Percentiles rank a stretch among this genome's conserved stretches.
phyloP scores from a whole-genome alignment of 108 stramenopile species.

The Cyclotella sp. region DNA sequence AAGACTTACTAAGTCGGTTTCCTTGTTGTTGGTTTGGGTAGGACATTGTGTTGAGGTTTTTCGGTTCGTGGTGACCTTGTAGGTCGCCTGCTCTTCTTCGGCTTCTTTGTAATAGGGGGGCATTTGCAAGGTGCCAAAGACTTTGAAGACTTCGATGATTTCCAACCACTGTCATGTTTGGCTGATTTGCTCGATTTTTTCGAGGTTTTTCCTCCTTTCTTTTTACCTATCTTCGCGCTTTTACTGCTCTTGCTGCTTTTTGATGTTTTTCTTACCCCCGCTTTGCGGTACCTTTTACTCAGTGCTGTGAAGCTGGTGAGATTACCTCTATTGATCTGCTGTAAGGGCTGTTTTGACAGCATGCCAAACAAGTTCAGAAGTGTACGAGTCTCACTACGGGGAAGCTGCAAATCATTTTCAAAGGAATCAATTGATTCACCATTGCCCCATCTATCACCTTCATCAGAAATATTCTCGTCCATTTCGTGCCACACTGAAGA shows the following conservation, averaged over 20 bases:
- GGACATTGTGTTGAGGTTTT: not conserved
- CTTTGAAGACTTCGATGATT: not conserved
- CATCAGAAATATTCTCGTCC: no score
- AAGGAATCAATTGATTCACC: no score
- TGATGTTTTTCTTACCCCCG: not conserved
- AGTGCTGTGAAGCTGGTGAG: no score
- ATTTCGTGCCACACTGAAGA: no score
- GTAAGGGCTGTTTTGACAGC: no score
- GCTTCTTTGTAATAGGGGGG: not conserved
- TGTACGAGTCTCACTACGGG: no score
- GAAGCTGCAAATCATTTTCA: no score
- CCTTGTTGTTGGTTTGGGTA: not conserved
- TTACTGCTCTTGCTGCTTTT: not conserved
- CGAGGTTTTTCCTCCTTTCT: not conserved
- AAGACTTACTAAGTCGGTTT: not conserved
- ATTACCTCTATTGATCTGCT: no score
- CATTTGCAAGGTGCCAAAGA: conserved; percentile 1
- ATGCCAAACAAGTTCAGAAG: no score
- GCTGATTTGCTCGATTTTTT: not conserved
- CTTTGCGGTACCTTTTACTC: no score
- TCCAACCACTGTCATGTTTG: not conserved
- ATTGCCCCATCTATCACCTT: no score
- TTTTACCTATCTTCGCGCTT: not conserved
- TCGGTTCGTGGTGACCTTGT: not conserved
- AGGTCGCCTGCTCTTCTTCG: not conserved